Conservation (phyloP, 495 filamentous ascomycete species). For the Hypoxylon rickii region DNA sequence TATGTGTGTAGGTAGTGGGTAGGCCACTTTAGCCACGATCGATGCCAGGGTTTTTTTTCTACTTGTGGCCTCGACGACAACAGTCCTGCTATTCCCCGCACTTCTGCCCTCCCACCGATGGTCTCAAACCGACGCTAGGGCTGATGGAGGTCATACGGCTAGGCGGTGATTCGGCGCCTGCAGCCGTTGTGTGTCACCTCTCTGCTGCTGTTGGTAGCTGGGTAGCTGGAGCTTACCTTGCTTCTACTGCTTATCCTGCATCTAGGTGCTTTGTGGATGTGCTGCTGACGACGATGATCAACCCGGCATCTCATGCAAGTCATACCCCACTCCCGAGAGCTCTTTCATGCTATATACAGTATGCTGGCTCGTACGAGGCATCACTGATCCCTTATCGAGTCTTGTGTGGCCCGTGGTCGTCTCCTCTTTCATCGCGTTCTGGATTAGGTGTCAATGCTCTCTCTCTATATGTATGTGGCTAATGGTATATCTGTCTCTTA, state of each 20-base stretch:
- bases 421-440: no score
- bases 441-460: no score
- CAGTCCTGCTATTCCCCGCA: conserved; percentile 13
- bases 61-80: conserved; percentile 14
- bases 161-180: conserved; percentile 14
- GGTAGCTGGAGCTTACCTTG: conserved; percentile 5
- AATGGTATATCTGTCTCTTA: conserved; percentile 1
- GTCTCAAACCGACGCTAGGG: conserved; percentile 13
- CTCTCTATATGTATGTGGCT: conserved; percentile 3
- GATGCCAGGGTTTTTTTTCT: conserved; percentile 12
- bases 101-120: background rate
- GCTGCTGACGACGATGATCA: conserved; percentile 15
- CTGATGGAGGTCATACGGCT: conserved; percentile 14
- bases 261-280: conserved; percentile 7
- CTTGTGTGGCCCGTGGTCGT: background rate
- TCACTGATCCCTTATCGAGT: background rate
- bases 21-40: background rate
- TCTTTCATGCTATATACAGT: conserved; percentile 1
- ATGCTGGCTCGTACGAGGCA: conserved; percentile 1
- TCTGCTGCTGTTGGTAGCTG: background rate
- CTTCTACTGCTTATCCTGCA: conserved; percentile 20
- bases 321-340: conserved; percentile 16
- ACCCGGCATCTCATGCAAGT: conserved; percentile 29
- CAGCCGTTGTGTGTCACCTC: conserved; percentile 11
- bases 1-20: background rate